Conservation (phyloP, 2,329 filamentous ascomycete genomes). For the Neonectria punicea region DNA sequence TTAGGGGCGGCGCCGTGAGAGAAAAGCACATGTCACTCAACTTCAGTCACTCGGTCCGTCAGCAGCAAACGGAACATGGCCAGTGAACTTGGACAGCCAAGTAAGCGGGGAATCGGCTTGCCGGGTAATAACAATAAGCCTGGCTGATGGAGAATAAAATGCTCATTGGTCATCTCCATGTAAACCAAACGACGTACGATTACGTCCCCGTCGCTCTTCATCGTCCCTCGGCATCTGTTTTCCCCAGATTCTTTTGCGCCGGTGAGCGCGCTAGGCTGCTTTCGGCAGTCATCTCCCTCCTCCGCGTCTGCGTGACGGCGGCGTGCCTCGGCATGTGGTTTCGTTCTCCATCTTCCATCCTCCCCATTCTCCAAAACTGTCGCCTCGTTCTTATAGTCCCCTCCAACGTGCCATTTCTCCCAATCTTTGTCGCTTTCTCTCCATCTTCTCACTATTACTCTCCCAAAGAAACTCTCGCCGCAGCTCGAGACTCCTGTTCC, state of each 20-base stretch:
- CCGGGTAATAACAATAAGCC: background rate
- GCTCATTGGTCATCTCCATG: background rate
- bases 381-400: conserved; percentile 34
- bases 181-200: background rate
- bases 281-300: conserved; percentile 22
- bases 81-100: background rate
- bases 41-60: background rate
- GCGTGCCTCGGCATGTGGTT: conserved; percentile 42
- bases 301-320: conserved; percentile 20
- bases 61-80: background rate
- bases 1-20: background rate
- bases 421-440: background rate
- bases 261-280: conserved; percentile 25
- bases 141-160: background rate
- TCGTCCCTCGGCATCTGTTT: conserved; percentile 42
- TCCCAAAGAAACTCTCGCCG: background rate
- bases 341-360: conserved; percentile 22
- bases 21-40: conserved; percentile 18
- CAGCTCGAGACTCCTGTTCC: background rate
- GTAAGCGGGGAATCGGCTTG: background rate
- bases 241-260: conserved; percentile 38
- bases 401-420: background rate
- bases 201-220: conserved; percentile 13
- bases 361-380: conserved; percentile 21
- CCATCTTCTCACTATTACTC: background rate